Base-by-base conservation (phyloP, 2,329 filamentous ascomycete genomes). In the Phialophora verrucosa region DNA sequence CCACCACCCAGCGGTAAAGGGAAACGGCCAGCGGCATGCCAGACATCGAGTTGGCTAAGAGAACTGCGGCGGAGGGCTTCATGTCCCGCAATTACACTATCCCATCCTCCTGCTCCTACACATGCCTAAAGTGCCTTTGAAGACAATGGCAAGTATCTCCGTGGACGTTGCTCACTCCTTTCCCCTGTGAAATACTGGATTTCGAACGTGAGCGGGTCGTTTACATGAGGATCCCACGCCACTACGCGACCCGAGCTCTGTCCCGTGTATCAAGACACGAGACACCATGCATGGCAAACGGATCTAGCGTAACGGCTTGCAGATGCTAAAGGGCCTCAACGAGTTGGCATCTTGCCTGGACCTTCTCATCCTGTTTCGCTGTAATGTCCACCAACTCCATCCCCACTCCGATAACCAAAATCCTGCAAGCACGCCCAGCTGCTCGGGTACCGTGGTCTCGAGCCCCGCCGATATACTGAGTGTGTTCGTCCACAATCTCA, bases 381-480 rank as follows among this genome's bases (percentile, higher is more conserved):
- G 49, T 31, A 5, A 69, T n/a, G 29, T 50, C 63, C 49, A 68
- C 7, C 25, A 71, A 31, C 29, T 72, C 69, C 66, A 71, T 71
- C 3, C 71, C 71, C 2, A 73, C 69, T 4, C 71, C 71, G 1
- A 65, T 65, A 20, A 73, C 60, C 55, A 73, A 14, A 31, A 73
- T 35, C 17, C 61, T 56, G 50, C 25, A 63, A n/a, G 25, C 20
- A 17, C 38, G 29, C n/a, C 29, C 14, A 35, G 12, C 7, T 31
- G 5, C 32, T 32, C 29, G 53, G 57, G 29, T 56, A 54, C 20
- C 12, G 38, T 47, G 31, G n/a, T 65, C 25, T 23, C 8, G 55
- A 23, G 44, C 57, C 17, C 32, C 14, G 62, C 25, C n/a, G 6
- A 20, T 14, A 50, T 35, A 25, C n/a, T 4, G 10, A 11, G 12